Base-by-base conservation (phyloP, 352 stramenopile species). In the Elongisporangium prolatum region DNA sequence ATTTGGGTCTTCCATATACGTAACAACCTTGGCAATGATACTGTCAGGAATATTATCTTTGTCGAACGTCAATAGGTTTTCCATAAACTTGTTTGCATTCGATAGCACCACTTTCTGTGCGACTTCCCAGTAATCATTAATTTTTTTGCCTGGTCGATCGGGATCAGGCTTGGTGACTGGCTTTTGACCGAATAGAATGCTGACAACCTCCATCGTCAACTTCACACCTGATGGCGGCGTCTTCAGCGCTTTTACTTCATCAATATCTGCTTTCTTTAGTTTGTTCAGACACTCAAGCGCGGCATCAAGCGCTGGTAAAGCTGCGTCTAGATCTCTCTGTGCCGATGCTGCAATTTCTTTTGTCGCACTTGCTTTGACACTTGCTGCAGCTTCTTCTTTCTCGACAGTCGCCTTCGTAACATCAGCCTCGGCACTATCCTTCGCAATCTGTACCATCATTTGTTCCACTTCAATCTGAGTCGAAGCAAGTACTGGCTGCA, bases 21-120 rank as follows among this genome's bases (percentile, higher is more conserved):
- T 80, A 0, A 71, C 57, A 2, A 93, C 81, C 57, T 92, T 95
- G 9, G 71, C 56, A 40, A 97, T 89, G 57, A 97, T 94, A 8
- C 79, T 78, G 54, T 97, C 88, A 0, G 88, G 85, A 40, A 98
- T 98, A 60, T 98, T 97, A 60, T 98, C 91, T 62, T 98, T 98
- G 70, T 97, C 91, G 50, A 97, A 97, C 7, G 78, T 77, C 28
- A 97, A 61, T 18, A 97, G 59, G 20, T 80, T 93, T 49, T 96
- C 81, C 72, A 97, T 83, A 57, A 98, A 97, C 51, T 93, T 95
- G 64, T 96, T 96, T 28, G 89, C 86, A 61, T 97, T 96, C n/a
- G 78, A 91, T 4, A 98, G 74, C 56, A 98, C 78, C 11, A 93
- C 77, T 24, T 97, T 96, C 56, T 96, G 84, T 0, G 84, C 84